Evolutionary conservation across 164 flowering plant genomes (phyloP).

Genomic region (Berberis thunbergii): DNA sequence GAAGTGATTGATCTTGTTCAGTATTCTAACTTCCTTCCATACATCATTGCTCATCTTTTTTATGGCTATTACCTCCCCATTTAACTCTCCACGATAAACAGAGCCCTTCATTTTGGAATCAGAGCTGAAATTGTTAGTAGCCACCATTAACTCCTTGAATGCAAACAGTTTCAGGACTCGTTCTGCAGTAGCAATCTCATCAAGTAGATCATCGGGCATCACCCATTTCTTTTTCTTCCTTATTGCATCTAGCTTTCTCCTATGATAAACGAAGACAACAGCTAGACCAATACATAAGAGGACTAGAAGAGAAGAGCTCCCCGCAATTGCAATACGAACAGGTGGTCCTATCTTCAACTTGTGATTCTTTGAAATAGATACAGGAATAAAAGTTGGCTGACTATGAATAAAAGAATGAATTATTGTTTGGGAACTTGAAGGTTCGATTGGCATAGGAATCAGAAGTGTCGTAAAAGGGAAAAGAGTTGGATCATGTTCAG

Average conservation of each 20-base stretch:
- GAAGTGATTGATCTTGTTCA: slow-evolving; percentile 56
- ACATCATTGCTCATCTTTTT: slow-evolving; percentile 63
- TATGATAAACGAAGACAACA: slow-evolving; percentile 8
- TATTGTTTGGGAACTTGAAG: slow-evolving; percentile 8
- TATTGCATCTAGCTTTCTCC: slow-evolving; percentile 5
- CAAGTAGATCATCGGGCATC: slow-evolving; percentile 16
- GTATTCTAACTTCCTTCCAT: slow-evolving; percentile 38
- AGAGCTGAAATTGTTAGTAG: slow-evolving; percentile 40
- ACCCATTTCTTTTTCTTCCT: slow-evolving; percentile 8
- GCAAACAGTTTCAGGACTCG: slow-evolving; percentile 38
- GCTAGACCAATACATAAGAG: not conserved
- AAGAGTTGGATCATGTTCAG: slow-evolving; percentile 1
- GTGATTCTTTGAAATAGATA: slow-evolving; percentile 1
- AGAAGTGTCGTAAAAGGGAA: slow-evolving; percentile 41
- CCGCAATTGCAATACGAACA: slow-evolving; percentile 17
- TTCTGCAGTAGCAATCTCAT: slow-evolving; percentile 29
- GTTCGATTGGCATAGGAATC: slow-evolving; percentile 37
- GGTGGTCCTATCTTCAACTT: slow-evolving; percentile 10
- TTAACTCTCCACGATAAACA: slow-evolving; percentile 45
- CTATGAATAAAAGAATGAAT: slow-evolving; percentile 7
- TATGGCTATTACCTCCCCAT: slow-evolving; percentile 51
- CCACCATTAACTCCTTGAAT: slow-evolving; percentile 48
- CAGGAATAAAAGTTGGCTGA: slow-evolving; percentile 9
- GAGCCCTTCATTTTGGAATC: slow-evolving; percentile 41
- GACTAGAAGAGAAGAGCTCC: slow-evolving; percentile 13